phyloP scores from a whole-genome alignment of 1,284 basidiomycete species.

The Meira nashicola region DNA sequence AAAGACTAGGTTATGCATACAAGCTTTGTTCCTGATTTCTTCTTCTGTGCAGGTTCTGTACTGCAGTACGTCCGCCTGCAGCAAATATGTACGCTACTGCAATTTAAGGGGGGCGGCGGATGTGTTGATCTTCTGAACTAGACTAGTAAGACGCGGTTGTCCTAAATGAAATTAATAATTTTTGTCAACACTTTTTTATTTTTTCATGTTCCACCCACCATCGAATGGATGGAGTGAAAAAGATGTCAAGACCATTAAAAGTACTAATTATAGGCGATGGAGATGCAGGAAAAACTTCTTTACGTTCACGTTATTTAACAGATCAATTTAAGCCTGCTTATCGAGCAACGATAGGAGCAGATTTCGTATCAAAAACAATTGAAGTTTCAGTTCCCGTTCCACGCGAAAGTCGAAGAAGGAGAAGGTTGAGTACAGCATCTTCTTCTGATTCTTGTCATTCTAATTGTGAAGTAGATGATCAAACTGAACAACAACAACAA shows the following conservation, averaged over 20 bases:
- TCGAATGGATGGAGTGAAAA: background rate
- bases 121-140: too few relatives aligned
- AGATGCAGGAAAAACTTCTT: slow-evolving; percentile 35
- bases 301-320: slow-evolving; percentile 32
- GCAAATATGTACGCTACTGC: too few relatives aligned
- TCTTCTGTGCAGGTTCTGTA: too few relatives aligned
- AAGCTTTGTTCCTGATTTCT: too few relatives aligned
- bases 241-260: slow-evolving; percentile 21
- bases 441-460: background rate
- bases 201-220: background rate
- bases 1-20: too few relatives aligned
- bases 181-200: too few relatives aligned
- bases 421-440: background rate
- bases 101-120: too few relatives aligned
- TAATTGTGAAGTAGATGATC: background rate
- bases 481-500: background rate
- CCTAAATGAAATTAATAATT: background rate
- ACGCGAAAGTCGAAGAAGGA: slow-evolving; percentile 1
- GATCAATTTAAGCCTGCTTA: slow-evolving; percentile 29
- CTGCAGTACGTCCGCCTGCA: too few relatives aligned
- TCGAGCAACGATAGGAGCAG: slow-evolving; percentile 42
- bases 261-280: slow-evolving; percentile 43
- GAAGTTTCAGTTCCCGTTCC: slow-evolving; percentile 13
- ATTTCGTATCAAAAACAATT: slow-evolving; percentile 39
- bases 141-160: background rate